Conservation (phyloP, 2,329 filamentous ascomycete genomes). For the Phoma herbarum region DNA sequence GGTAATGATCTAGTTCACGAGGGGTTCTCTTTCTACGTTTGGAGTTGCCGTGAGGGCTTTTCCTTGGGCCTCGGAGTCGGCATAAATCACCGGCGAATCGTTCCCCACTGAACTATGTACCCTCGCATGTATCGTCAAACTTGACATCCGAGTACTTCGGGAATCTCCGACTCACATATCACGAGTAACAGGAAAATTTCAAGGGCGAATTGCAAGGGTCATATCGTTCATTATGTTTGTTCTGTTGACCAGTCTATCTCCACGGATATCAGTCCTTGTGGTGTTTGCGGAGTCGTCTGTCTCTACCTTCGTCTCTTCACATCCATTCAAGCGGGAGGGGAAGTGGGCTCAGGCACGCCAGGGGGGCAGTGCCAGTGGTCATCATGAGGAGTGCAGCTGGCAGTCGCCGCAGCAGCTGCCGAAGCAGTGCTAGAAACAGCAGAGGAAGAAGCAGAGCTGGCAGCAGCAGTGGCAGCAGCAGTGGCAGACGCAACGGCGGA, state of each 20-base stretch:
- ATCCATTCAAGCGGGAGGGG: slow-evolving; percentile 28
- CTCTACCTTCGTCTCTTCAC: background rate
- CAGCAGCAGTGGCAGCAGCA: slow-evolving; percentile 12
- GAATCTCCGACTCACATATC: background rate
- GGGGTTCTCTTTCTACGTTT: background rate
- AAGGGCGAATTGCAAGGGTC: background rate
- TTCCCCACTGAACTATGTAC: background rate
- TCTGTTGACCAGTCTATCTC: background rate
- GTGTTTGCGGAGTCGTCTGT: background rate
- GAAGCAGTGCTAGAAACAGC: slow-evolving; percentile 13
- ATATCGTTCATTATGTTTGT: background rate
- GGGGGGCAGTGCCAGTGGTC: slow-evolving; percentile 42
- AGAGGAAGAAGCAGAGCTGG: background rate
- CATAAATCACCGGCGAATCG: background rate
- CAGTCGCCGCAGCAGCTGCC: slow-evolving; percentile 15
- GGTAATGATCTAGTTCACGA: background rate
- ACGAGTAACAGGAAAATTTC: background rate
- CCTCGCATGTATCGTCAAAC: background rate
- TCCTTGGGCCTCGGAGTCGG: no score
- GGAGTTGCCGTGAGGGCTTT: no score
- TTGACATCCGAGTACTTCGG: background rate
- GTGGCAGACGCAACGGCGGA: slow-evolving; percentile 8
- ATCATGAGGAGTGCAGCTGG: slow-evolving; percentile 32
- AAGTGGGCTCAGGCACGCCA: slow-evolving; percentile 36
- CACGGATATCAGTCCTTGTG: background rate